Evolutionary conservation across 176 grass and related monocot genomes (phyloP), one percentile per base, ranked within the genome.

Genomic region (Oryza officinalis): DNA sequence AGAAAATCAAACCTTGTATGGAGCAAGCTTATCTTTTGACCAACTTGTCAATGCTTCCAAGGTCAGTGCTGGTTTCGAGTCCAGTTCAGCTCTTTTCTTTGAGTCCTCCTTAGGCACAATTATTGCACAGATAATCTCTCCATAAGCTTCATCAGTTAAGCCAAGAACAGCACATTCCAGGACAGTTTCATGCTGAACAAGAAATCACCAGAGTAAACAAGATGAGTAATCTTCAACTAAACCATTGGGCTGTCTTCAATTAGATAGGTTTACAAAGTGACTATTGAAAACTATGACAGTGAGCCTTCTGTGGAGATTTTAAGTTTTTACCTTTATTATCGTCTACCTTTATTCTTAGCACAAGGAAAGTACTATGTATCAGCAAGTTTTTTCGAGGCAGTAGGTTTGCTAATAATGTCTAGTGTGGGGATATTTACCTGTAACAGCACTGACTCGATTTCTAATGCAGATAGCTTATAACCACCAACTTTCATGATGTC

Each of bases 401-500:
- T 72, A 72, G 50, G 46, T 86, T 64, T 66, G 59, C 17, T 65
- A 20, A 61, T 83, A 67, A 23, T 67, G 31, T 74, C 18, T 27
- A 71, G 5, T 2, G 32, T 71, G 84, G 61, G 1, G 0, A 5
- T 77, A 60, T 84, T 86, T 93, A 85, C 96, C 96, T 95, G 83
- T 85, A 98, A 86, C 67, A 98, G 76, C 6, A 98, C 85, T 14
- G 96, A 76, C 80, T 98, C 96, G 75, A 98, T 98, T 90, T 98
- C 96, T 84, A 98, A 83, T 54, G 96, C 91, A 27, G 96, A 98
- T 18, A 98, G 75, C 71, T 98, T 98, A 76, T 95, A 98, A 82
- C 96, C 93, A 61, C 96, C 96, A 78, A 98, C 85, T 98, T 98
- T 98, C 91, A 98, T 98, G 67, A 98, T 98, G 78, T 95, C 96